Conservation (phyloP, 2,329 filamentous ascomycete genomes). For the Colletotrichum sp. region DNA sequence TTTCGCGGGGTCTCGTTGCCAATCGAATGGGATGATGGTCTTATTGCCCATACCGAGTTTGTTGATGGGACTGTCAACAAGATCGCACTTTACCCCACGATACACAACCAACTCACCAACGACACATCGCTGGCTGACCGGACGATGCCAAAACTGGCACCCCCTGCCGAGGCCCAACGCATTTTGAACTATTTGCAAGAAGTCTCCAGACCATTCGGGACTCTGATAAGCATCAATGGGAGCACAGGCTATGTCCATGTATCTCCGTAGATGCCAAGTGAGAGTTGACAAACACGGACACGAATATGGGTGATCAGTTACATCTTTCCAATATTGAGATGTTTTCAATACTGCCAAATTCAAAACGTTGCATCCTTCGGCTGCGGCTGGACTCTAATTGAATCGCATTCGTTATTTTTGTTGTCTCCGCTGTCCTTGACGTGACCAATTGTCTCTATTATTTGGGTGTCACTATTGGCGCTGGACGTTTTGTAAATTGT, state of each 20-base stretch:
- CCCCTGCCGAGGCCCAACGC: background rate
- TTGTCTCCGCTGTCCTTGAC: background rate
- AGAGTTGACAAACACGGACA: accelerated
- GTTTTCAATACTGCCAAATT: accelerated
- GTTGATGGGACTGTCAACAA: background rate
- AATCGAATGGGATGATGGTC: background rate
- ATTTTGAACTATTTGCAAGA: background rate
- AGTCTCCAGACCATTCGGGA: background rate
- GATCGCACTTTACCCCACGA: background rate
- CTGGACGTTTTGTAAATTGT: background rate
- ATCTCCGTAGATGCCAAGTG: background rate
- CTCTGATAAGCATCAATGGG: accelerated
- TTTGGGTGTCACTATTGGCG: accelerated
- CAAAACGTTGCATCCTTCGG: background rate
- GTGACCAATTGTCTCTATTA: accelerated
- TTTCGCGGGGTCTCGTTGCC: background rate
- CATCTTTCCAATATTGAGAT: accelerated
- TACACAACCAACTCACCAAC: background rate
- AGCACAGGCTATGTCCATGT: background rate
- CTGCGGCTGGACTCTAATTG: too few species aligned
- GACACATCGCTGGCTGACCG: background rate
- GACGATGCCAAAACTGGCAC: background rate
- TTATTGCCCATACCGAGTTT: background rate
- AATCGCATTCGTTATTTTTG: accelerated
- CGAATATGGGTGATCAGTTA: too few species aligned